A percentile compares a stretch with the other conserved stretches of the same genome.
Conservation (phyloP, 192 early-diverging fungal species). For the Linnemannia zychae region DNA sequence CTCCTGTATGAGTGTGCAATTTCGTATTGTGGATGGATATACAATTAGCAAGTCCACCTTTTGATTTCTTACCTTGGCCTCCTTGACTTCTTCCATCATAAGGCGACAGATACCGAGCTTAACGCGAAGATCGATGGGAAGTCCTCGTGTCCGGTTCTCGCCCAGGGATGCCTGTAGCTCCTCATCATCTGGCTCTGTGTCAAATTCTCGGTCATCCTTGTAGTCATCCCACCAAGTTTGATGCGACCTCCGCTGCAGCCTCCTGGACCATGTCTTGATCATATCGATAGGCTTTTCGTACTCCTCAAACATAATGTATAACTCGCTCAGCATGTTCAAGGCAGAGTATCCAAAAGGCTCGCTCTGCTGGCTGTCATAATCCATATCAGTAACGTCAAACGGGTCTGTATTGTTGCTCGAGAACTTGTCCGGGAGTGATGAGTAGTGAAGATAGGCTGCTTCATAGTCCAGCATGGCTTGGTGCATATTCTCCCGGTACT, state of each 20-base stretch:
- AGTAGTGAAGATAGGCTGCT: constrained; percentile 62
- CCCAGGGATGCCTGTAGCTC: constrained; percentile 37
- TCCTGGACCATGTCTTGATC: constrained; percentile 78
- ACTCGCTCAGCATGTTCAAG: constrained; percentile 88
- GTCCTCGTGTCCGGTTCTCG: constrained; percentile 46
- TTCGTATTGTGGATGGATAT: too few relatives aligned
- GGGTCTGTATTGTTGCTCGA: constrained; percentile 47
- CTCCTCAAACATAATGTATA: constrained; percentile 85
- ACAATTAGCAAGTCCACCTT: too few relatives aligned
- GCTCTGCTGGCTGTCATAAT: constrained; percentile 51
- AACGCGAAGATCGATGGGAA: constrained; percentile 90
- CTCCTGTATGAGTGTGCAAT: too few relatives aligned
- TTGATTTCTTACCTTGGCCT: constrained; percentile 72
- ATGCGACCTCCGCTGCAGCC: constrained; percentile 77
- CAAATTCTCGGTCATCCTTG: constrained; percentile 73
- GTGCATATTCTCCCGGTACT: constrained; percentile 62
- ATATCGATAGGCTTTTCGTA: constrained; percentile 79
- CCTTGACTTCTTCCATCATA: constrained; percentile 73
- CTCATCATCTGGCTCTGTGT: constrained; percentile 57
- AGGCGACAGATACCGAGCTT: constrained; percentile 88
- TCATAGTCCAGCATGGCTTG: constrained; percentile 73
- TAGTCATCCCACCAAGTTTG: constrained; percentile 76
- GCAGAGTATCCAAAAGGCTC: constrained; percentile 82
- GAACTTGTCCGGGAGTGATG: constrained; percentile 19
- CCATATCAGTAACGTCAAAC: constrained; percentile 59